Conservation (phyloP, 1,139 yeast genomes). For the Wickerhamomyces sp. region DNA sequence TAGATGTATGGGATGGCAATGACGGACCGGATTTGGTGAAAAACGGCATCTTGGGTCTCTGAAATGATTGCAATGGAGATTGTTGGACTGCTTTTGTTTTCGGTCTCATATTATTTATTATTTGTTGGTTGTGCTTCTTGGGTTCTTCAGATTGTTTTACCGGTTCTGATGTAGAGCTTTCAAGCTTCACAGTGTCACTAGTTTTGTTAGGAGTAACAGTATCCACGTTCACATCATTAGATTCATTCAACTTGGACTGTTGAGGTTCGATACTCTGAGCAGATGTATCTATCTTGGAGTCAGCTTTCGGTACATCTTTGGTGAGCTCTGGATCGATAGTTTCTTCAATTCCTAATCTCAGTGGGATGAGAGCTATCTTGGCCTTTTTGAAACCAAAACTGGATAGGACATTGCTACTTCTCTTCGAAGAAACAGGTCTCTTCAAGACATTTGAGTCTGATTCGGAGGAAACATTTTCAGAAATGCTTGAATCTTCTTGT, state of each 20-base stretch:
- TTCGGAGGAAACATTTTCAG: too few relatives aligned
- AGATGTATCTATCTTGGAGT: background rate
- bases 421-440: conserved; percentile 9
- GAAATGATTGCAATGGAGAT: background rate
- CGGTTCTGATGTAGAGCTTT: background rate
- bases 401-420: conserved; percentile 16
- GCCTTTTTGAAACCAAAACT: conserved; percentile 21
- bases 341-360: conserved; percentile 6
- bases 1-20: background rate
- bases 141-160: background rate
- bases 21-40: background rate
- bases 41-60: background rate
- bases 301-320: conserved; percentile 2
- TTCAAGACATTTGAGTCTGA: background rate
- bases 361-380: conserved; percentile 22
- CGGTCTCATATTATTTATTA: background rate
- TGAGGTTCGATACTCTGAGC: too few relatives aligned
- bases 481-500: too few relatives aligned
- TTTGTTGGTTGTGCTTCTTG: background rate
- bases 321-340: background rate
- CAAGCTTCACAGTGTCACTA: background rate
- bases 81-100: background rate
- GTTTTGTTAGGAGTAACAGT: too few relatives aligned
- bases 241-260: too few relatives aligned
- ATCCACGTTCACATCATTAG: too few relatives aligned